Conservation (phyloP, 345 rosid genomes). For the Dipteronia sinensis region DNA sequence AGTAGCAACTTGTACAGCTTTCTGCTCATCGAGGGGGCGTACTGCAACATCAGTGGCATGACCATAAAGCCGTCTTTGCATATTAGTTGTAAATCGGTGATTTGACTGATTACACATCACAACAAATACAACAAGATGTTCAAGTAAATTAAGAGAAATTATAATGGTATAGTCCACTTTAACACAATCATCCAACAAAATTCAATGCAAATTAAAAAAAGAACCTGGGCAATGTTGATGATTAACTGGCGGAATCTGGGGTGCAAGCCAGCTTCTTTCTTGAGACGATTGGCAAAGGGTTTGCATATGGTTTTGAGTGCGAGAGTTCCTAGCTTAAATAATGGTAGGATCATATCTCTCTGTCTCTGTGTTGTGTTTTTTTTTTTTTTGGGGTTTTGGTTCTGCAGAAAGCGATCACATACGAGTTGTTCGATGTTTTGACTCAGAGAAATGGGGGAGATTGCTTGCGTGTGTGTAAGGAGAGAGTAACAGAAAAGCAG, state of each 20-base stretch:
- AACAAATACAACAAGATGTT: background rate
- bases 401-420: background rate
- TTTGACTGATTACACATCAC: constrained; percentile 50
- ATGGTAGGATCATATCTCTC: constrained; percentile 50
- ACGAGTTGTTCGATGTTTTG: constrained; percentile 13
- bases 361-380: background rate
- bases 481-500: background rate
- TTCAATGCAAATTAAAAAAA: background rate
- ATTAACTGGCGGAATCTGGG: constrained; percentile 75
- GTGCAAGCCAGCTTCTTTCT: constrained; percentile 67
- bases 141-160: background rate
- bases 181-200: background rate
- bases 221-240: constrained; percentile 79
- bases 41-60: constrained; percentile 66
- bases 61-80: constrained; percentile 76
- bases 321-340: constrained; percentile 77
- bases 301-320: constrained; percentile 70
- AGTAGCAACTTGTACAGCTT: constrained; percentile 85
- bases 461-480: background rate
- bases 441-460: background rate
- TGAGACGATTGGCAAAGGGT: constrained; percentile 82
- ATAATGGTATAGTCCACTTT: background rate
- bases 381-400: too few relatives aligned
- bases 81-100: constrained; percentile 62
- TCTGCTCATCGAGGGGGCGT: constrained; percentile 78